Conservation (phyloP, 2,329 filamentous ascomycete genomes). For the Apiospora aurea region DNA sequence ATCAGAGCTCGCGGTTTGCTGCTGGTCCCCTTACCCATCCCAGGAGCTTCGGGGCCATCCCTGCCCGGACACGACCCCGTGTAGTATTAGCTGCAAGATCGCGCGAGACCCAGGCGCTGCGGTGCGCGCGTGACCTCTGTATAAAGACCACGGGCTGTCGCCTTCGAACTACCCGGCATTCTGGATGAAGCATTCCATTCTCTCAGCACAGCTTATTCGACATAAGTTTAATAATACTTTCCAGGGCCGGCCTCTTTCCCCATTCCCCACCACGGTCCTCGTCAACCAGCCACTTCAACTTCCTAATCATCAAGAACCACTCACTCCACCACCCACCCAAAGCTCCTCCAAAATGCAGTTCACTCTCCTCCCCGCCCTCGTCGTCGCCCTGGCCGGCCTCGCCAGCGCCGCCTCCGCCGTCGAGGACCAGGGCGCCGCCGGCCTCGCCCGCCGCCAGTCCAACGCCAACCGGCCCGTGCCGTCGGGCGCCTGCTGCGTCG, state of each 20-base stretch:
- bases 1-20: not conserved
- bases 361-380: conserved; percentile 34
- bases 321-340: no score
- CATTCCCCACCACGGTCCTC: not conserved
- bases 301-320: not conserved
- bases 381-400: conserved; percentile 38
- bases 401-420: conserved; percentile 29
- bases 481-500: conserved; percentile 44
- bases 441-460: conserved; percentile 38
- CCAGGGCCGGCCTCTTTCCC: conserved; percentile 20
- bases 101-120: not conserved
- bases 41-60: not conserved
- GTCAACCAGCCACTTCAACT: not conserved
- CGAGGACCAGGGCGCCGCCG: conserved; percentile 36
- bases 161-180: not conserved
- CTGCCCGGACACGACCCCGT: not conserved
- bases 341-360: conserved; percentile 43
- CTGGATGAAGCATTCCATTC: conserved; percentile 3
- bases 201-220: conserved; percentile 20
- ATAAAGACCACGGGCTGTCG: not conserved
- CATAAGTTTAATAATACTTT: conserved; percentile 22
- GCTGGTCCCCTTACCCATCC: not conserved
- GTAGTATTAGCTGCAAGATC: not conserved
- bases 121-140: not conserved
- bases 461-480: conserved; percentile 46